Evolutionary conservation across 2,329 filamentous ascomycete genomes (phyloP), one percentile per base, ranked within the genome.

Genomic region (Trichoderma asperellum): DNA sequence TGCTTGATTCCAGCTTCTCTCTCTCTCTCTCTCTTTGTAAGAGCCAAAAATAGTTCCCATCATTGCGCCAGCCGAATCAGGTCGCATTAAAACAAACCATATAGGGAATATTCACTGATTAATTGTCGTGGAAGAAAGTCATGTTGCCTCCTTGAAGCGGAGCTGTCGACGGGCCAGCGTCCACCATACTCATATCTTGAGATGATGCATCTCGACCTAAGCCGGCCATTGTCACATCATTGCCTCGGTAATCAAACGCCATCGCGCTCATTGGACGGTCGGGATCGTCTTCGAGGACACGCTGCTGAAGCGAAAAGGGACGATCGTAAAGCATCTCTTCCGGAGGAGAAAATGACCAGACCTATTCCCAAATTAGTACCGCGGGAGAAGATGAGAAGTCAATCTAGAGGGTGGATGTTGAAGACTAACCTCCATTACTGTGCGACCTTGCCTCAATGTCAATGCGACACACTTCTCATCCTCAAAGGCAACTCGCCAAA

Each of bases 401-500:
- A 11, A 49, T 58, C 14, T 11, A 3, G 21, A 12, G 35, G 4
- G 12, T 2, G n/a, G 10, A 18, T 7, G 7, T 18, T 6, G 2
- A 4, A 32, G 18, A 79, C 90, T 83, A 82, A 96, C 95, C 90
- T 99, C 96, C 96, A 99, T 99, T 72, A 98, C 92, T 0, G 96
- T 98, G 72, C 94, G 89, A 68, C 90, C 91, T 64, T 89, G 89
- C 70, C 95, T 88, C 75, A 93, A 91, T 10, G 96, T 96, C 85
- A 99, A 92, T 37, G 97, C 95, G 35, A 99, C 95, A 70, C 95
- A 97, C 80, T 97, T 98, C 81, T 99, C 96, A 73, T 97, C 95
- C 77, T 99, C 96, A 78, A 99, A 99, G 0, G 96, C 96, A 40
- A 99, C 95, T 70, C 96, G 88, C 96, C 96, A 99, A 0, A 99